Evolutionary conservation across 2,329 filamentous ascomycete species (phyloP).

Genomic region (Botrytis tulipae): DNA sequence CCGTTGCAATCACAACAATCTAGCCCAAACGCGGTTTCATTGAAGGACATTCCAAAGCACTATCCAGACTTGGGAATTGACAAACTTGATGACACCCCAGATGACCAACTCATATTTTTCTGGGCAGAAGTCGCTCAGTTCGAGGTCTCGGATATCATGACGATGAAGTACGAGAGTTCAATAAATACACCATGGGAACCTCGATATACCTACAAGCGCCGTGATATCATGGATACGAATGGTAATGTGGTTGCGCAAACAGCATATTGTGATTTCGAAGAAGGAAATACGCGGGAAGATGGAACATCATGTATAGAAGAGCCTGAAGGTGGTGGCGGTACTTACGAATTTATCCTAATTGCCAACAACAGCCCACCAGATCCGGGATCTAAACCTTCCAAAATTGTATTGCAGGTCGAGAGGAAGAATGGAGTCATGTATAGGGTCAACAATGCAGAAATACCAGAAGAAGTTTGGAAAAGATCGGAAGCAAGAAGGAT

Average conservation of each 20-base stretch:
- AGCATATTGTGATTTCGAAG: neutral
- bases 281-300: neutral
- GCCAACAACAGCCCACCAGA: neutral
- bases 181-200: neutral
- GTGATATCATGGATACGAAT: neutral
- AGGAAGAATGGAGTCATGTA: neutral
- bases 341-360: constrained; percentile 1
- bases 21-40: neutral
- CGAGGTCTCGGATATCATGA: neutral
- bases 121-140: neutral
- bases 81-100: neutral
- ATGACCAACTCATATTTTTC: constrained; percentile 1
- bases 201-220: neutral
- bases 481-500: too few relatives aligned
- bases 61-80: neutral
- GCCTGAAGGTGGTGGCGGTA: neutral
- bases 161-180: neutral
- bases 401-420: neutral
- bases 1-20: neutral
- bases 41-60: neutral
- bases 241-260: neutral
- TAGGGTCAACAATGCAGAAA: neutral
- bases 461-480: neutral
- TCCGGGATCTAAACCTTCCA: neutral
- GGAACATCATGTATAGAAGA: neutral